Conservation (phyloP, 345 rosid genomes). For the Eucalyptus sp. region DNA sequence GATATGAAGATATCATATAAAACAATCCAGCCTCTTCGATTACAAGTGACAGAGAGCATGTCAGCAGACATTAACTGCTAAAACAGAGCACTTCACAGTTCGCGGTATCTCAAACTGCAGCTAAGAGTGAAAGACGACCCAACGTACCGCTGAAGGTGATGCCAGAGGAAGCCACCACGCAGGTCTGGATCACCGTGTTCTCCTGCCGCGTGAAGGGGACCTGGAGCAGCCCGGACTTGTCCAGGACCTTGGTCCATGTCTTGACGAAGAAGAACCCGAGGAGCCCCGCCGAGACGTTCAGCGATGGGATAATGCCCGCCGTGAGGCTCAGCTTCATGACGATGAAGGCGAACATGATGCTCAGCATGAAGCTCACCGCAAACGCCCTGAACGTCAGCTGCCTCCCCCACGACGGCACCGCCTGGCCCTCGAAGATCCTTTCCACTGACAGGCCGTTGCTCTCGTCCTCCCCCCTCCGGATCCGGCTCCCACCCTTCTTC, state of each 20-base stretch:
- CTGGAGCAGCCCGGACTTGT: background rate
- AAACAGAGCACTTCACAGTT: background rate
- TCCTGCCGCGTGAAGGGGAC: conserved; percentile 11
- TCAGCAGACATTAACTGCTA: background rate
- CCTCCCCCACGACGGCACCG: conserved; percentile 1
- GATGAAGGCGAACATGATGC: conserved; percentile 4
- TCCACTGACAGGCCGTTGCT: background rate
- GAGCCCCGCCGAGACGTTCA: conserved; percentile 8
- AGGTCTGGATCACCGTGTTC: conserved; percentile 14
- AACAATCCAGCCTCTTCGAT: background rate
- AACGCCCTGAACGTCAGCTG: conserved; percentile 9
- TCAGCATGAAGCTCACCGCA: conserved; percentile 1
- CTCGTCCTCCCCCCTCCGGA: background rate
- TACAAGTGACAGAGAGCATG: background rate
- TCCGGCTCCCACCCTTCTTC: background rate
- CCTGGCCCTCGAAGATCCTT: background rate
- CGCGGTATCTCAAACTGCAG: background rate
- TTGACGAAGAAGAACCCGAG: conserved; percentile 10
- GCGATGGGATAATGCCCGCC: background rate
- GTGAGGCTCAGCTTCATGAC: conserved; percentile 7
- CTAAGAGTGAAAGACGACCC: too few species aligned
- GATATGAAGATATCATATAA: background rate
- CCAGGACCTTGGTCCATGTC: conserved; percentile 1
- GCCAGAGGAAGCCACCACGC: conserved; percentile 8
- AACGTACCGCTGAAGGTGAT: conserved; percentile 1